phyloP scores from a whole-genome alignment of 805 yeast species.

The Teunomyces cretensis region DNA sequence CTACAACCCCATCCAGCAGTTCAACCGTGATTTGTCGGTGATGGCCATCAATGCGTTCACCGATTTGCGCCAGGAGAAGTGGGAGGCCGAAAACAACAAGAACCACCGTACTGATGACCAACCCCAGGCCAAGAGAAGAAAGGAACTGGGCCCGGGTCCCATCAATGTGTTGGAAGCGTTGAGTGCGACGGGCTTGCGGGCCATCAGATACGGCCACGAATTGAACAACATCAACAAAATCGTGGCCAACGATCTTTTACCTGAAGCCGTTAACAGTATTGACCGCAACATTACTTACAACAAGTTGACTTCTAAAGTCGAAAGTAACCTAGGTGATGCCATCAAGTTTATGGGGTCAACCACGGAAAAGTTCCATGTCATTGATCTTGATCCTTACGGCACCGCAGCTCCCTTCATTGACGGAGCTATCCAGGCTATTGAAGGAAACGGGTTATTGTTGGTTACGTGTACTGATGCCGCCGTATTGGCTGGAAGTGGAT shows the following conservation, averaged over 20 bases:
- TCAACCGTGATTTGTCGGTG: conserved; percentile 88
- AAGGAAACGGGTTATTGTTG: conserved; percentile 78
- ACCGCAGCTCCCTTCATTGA: conserved; percentile 96
- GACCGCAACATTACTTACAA: conserved; percentile 69
- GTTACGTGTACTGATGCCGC: conserved; percentile 97
- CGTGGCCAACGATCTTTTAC: conserved; percentile 86
- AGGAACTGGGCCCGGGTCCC: conserved; percentile 7
- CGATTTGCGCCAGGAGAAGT: conserved; percentile 49
- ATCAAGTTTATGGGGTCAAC: conserved; percentile 67
- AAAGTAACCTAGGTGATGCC: conserved; percentile 86
- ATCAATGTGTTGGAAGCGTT: conserved; percentile 83
- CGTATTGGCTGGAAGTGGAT: conserved; percentile 91
- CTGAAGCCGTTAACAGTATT: conserved; percentile 83
- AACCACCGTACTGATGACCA: conserved; percentile 5
- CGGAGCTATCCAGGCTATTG: conserved; percentile 81
- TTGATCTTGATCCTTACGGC: conserved; percentile 97
- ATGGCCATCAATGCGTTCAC: conserved; percentile 86
- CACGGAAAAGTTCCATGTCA: conserved; percentile 65
- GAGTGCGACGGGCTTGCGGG: conserved; percentile 93
- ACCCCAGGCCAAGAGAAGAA: conserved; percentile 13
- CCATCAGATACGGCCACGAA: conserved; percentile 90
- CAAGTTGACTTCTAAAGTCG: conserved; percentile 54
- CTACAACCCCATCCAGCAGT: conserved; percentile 95
- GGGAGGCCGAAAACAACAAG: conserved; percentile 20
- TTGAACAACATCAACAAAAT: conserved; percentile 71